Evolutionary conservation across 2,329 filamentous ascomycete genomes (phyloP).

Genomic region (Phaeoacremonium minimum): DNA sequence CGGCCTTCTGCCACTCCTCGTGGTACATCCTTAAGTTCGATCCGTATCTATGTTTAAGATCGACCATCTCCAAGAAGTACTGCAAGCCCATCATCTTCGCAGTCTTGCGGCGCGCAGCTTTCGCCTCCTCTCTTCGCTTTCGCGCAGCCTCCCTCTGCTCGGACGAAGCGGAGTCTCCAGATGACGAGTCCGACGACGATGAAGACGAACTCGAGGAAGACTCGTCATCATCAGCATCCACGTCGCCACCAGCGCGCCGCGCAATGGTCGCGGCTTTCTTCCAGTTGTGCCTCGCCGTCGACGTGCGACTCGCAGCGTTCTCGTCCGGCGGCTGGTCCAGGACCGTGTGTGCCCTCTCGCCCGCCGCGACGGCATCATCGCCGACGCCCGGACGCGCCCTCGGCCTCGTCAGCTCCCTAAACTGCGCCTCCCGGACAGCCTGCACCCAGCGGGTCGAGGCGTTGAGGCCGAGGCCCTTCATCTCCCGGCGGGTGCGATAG

Average conservation of each 20-base stretch:
- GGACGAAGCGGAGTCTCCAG: slow-evolving; percentile 21
- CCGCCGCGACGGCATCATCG: slow-evolving; percentile 9
- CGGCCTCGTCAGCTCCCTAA: slow-evolving; percentile 45
- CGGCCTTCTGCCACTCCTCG: slow-evolving; percentile 71
- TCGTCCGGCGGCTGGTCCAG: slow-evolving; percentile 8
- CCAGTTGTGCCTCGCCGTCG: slow-evolving; percentile 65
- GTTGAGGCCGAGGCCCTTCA: slow-evolving; percentile 64
- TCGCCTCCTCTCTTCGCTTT: slow-evolving; percentile 41
- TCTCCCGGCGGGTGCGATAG: slow-evolving; percentile 66
- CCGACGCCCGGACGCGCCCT: slow-evolving; percentile 24
- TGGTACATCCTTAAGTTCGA: slow-evolving; percentile 80
- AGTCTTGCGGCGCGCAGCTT: slow-evolving; percentile 55
- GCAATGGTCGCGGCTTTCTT: slow-evolving; percentile 68
- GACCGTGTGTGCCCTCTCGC: slow-evolving; percentile 7
- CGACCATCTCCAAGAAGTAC: slow-evolving; percentile 84
- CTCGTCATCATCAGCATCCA: slow-evolving; percentile 27
- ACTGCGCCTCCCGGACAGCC: slow-evolving; percentile 55
- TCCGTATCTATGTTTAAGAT: slow-evolving; percentile 82
- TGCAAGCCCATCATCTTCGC: slow-evolving; percentile 80
- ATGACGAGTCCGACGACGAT: slow-evolving; percentile 31
- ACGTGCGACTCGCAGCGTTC: slow-evolving; percentile 13
- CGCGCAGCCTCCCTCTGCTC: slow-evolving; percentile 32
- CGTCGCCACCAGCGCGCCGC: slow-evolving; percentile 67
- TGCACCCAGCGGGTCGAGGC: slow-evolving; percentile 69
- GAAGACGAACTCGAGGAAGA: slow-evolving; percentile 32